phyloP scores from a whole-genome alignment of 108 stramenopile species.

The Schizochytrium sp. region DNA sequence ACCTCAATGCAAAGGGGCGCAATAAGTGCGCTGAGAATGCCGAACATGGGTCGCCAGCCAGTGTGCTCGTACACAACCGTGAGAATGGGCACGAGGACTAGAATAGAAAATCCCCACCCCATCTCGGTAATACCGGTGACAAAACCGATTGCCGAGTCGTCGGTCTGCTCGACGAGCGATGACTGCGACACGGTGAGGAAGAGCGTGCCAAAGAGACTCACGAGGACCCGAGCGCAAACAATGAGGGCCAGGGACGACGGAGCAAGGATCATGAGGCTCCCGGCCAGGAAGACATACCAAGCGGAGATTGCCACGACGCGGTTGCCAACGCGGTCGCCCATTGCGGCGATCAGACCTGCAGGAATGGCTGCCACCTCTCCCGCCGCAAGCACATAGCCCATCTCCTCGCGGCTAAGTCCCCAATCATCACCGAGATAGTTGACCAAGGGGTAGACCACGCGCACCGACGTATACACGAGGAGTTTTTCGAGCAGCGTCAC shows the following conservation, averaged over 20 bases:
- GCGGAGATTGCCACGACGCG: background rate
- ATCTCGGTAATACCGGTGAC: background rate
- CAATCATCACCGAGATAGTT: background rate
- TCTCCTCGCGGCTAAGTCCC: background rate
- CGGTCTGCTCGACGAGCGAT: background rate
- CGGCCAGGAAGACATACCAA: background rate
- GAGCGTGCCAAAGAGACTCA: background rate
- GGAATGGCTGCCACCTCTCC: background rate
- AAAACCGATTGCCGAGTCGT: background rate
- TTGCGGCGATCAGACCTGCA: background rate
- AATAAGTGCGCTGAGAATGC: background rate
- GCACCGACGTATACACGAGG: background rate
- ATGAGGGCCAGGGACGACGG: background rate
- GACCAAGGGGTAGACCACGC: background rate
- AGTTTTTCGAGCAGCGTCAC: background rate
- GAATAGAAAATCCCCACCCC: background rate
- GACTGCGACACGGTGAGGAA: background rate
- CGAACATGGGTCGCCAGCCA: background rate
- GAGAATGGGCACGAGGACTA: background rate
- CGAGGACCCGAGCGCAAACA: background rate
- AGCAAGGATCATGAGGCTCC: background rate
- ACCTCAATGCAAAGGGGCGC: background rate
- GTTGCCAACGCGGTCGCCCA: background rate
- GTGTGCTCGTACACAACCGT: background rate
- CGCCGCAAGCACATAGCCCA: background rate